Conservation (phyloP, 345 rosid species). For the Durio zibethinus region DNA sequence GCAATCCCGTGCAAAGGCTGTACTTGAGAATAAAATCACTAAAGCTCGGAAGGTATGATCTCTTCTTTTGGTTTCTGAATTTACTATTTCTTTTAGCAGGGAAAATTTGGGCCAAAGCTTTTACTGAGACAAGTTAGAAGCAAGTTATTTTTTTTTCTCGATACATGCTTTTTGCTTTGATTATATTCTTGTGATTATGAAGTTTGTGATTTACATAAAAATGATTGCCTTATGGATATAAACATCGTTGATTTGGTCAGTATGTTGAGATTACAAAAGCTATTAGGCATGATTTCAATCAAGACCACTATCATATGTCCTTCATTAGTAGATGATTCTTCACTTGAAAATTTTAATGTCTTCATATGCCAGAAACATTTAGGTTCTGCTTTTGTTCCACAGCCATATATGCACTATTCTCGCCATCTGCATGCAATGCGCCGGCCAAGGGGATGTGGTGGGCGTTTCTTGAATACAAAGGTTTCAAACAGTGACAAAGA, state of each 20-base stretch:
- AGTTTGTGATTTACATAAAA: neutral
- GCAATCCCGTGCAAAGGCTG: conserved; percentile 86
- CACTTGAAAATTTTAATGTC: neutral
- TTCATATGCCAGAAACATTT: neutral
- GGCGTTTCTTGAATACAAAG: conserved; percentile 87
- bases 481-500: conserved; percentile 23
- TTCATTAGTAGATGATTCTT: neutral
- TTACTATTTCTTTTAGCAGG: neutral
- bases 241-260: neutral
- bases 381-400: conserved; percentile 21
- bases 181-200: neutral
- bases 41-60: conserved; percentile 62
- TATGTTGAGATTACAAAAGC: neutral
- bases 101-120: neutral
- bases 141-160: neutral
- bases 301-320: neutral
- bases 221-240: neutral
- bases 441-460: conserved; percentile 93
- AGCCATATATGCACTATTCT: conserved; percentile 90
- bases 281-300: neutral
- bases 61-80: conserved; percentile 3
- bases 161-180: neutral
- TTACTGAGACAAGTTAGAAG: neutral
- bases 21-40: conserved; percentile 46
- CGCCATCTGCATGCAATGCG: conserved; percentile 97